Base-by-base conservation (phyloP, 83 land plant genomes). In the Picea abies region DNA sequence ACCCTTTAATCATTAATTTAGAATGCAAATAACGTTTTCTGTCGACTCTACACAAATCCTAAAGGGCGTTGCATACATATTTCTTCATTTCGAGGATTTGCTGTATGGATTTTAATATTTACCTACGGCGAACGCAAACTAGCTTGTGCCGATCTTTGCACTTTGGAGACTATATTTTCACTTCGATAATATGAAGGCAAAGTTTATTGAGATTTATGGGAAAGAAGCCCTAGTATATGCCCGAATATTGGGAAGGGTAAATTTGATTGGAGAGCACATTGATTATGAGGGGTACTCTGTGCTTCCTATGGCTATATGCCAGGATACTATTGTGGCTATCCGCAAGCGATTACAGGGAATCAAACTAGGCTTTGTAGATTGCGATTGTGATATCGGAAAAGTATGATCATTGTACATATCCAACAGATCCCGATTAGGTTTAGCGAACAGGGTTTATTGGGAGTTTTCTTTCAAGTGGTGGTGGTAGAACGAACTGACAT, bases 261-360 rank as follows among this genome's bases (percentile, higher is more conserved):
- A 97, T 79, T 85, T 97, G 87, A 97, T 97, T 20, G 99, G 99
- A 0, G 99, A 97, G 87, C 99, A 97, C 76, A 94, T 97, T 64
- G 99, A 97, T 65, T 96, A 97, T 84, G 98, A 94, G 78, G 99
- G 97, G 1, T 97, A 97, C 82, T 95, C 99, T 47, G 99, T 97
- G 66, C 87, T 97, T 81, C 99, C 99, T 5, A 97, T 97, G 99
- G 99, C 99, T 0, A 95, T 97, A 10, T 87, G 97, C 56, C 99
- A 97, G 79, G 99, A 97, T 70, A 97, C 96, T 11, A 96, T 97
- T 15, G 90, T 97, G 44, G 99, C 97, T 14, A 97, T 97, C 16
- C 80, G 92, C 20, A 93, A 86, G 82, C 85, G 62, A 80, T 23
- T 72, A 82, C 4, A 84, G 82, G 26, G 94, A 86, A 49, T 72